Base-by-base conservation (phyloP, 805 yeast genomes). In the Candida khao-thaluensis region DNA sequence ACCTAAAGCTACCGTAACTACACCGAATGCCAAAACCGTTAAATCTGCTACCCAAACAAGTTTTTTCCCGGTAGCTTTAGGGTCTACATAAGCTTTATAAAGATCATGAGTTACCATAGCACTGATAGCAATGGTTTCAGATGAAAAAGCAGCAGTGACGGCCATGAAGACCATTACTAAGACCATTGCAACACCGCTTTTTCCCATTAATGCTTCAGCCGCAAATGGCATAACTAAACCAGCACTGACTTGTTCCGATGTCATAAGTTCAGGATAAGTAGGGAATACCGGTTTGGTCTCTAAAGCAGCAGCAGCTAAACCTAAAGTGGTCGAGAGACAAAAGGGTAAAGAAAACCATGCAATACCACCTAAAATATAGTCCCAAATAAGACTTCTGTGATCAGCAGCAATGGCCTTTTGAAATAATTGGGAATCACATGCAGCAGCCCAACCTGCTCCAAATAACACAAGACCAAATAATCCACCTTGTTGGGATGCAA, bases 131-230 rank as follows among this genome's bases (percentile, higher is more conserved):
- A 69, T 66, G 37, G 68, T 47, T 43, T 67, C 74, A 30, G 69
- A 70, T 16, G 70, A 60, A 35, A 64, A 57, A 1, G 74, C 64
- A 3, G 72, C 62, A 7, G 71, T 66, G 2, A 66, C 72, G 0
- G 72, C 64, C 26, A 66, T 48, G 55, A 68, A 69, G 4, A 66
- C 44, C 62, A 59, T 47, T 35, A 60, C 59, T 14, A 66, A 42
- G 7, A 53, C 51, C 51, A 51, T 50, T 1, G 56, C 54, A 8
- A 55, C 48, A 18, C 62, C 62, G 14, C 51, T 32, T 39, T 52
- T 56, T 8, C 62, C 62, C 51, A 57, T 45, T 17, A 57, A 40
- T 14, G 52, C 49, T n/a, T 45, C 42, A 2, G 53, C 52, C 4
- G 56, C 53, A 34, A 50, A 51, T 17, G 55, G 53, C 12, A 50